Percentiles rank a stretch among this genome's conserved stretches.
phyloP scores from a whole-genome alignment of 441 rosid species.

The Euphorbia corollata region DNA sequence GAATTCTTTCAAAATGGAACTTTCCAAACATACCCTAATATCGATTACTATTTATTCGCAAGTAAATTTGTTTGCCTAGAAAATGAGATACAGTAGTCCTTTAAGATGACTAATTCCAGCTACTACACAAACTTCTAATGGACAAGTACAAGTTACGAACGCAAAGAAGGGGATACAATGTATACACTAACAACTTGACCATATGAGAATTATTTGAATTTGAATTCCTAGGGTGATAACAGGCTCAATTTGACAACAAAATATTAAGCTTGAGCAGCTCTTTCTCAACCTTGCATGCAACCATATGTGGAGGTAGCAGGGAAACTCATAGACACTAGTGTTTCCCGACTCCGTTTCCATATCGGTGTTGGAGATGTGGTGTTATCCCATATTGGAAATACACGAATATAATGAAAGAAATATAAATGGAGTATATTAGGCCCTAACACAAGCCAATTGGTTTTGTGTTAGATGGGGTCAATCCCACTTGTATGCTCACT shows the following conservation, averaged over 20 bases:
- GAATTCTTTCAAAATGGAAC: too few relatives aligned
- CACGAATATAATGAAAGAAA: too few relatives aligned
- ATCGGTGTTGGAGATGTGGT: too few relatives aligned
- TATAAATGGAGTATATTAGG: too few relatives aligned
- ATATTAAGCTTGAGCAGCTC: neutral
- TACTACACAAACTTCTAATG: neutral
- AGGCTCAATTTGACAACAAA: neutral
- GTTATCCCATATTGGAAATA: too few relatives aligned
- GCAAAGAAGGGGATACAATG: neutral
- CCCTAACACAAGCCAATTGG: too few relatives aligned
- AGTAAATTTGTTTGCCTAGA: neutral
- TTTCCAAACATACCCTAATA: too few relatives aligned
- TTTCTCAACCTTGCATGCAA: neutral
- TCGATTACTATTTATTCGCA: neutral
- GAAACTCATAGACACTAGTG: too few relatives aligned
- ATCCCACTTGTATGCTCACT: too few relatives aligned
- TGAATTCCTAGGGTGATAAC: neutral
- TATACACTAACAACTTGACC: neutral
- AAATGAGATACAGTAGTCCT: neutral
- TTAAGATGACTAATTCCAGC: neutral
- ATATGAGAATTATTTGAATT: neutral
- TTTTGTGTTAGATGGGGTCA: too few relatives aligned
- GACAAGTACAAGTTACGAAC: constrained; percentile 1
- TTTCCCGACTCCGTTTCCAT: too few relatives aligned
- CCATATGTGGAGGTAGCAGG: neutral